Base-by-base conservation (phyloP, 1,139 yeast species). In the Blastobotrys aristatus region DNA sequence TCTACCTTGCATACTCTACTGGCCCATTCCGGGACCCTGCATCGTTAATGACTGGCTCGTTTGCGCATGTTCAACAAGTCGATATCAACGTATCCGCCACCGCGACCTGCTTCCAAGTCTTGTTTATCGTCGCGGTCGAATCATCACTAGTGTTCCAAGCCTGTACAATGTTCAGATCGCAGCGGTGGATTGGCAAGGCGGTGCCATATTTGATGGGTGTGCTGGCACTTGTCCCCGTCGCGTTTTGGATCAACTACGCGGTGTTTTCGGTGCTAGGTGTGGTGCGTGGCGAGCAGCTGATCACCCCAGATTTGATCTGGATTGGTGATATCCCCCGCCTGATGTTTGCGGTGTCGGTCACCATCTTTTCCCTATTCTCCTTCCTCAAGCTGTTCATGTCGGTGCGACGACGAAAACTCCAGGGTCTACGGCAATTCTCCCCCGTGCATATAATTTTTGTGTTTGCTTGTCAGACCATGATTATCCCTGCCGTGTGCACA, bases 401-500 rank as follows among this genome's bases (percentile, higher is more conserved):
- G 0, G 76, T 87, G 29, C 73, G 80, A 52, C 75, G 85, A 2
- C 77, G 97, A 63, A 73, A 89, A 50, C 76, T 70, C 53, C 67
- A 89, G 48, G 98, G 98, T 0, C 69, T 88, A 50, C 79, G 75
- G 57, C 95, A 87, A 61, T 88, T 90, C 60, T 90, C 84, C 53
- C 79, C 85, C 31, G 77, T 86, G 62, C 96, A 88, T 63, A 79
- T 89, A 31, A 67, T 92, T 40, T 69, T 87, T 50, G 84, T 89
- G 49, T 84, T 86, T 89, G 71, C 85, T 1, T 69, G 79, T n/a
- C 97, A 92, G 63, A 82, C 96, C 0, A 75, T 89, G 74, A 64
- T 88, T 13, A 68, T 86, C 20, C 97, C 97, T 2, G 77, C 94
- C 0, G 66, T 84, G 3, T 60, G 92, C 45, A 73, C 78, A n/a